Conservation (phyloP, 2,329 filamentous ascomycete species). For the Botrytis aclada region DNA sequence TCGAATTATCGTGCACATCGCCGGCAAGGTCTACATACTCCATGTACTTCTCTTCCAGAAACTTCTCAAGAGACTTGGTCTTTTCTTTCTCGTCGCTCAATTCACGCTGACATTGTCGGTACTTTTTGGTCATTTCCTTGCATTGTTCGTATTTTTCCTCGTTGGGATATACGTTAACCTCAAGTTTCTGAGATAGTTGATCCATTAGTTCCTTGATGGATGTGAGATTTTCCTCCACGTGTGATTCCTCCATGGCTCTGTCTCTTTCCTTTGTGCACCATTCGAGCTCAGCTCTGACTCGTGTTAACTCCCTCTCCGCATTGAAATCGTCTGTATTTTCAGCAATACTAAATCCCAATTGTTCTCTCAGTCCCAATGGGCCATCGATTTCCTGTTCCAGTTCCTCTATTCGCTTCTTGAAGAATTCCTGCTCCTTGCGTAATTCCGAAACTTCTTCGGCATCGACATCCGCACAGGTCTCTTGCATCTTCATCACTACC, state of each 20-base stretch:
- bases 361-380: slow-evolving; percentile 6
- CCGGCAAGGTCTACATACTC: not conserved
- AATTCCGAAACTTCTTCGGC: not conserved
- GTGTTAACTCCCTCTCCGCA: not conserved
- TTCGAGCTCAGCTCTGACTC: not conserved
- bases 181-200: not conserved
- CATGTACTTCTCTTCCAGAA: slow-evolving; percentile 8
- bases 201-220: not conserved
- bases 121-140: not conserved
- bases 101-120: not conserved
- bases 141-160: not conserved
- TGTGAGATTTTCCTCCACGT: not conserved
- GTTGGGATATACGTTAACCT: not conserved
- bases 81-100: slow-evolving; percentile 13
- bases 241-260: not conserved
- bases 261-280: not conserved
- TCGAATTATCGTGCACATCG: not conserved
- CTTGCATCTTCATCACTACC: not conserved
- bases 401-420: slow-evolving; percentile 1
- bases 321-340: not conserved
- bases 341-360: not conserved
- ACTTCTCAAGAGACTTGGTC: not conserved
- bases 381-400: slow-evolving; percentile 10
- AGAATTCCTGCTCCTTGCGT: not conserved
- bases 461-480: not conserved